Evolutionary conservation across 257 asterid species (phyloP).

Genomic region (Ilex asprella): DNA sequence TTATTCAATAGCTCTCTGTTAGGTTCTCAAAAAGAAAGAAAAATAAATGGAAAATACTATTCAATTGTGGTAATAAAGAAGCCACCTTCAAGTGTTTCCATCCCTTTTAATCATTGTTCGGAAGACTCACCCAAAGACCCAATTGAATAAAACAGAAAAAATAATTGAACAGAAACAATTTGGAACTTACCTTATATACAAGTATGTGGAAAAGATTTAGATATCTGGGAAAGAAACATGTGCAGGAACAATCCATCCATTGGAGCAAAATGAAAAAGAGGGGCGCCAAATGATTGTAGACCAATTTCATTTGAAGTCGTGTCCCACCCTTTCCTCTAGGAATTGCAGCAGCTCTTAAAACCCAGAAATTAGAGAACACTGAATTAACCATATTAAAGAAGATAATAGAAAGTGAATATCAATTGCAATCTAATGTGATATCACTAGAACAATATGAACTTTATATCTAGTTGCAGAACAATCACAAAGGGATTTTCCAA

Average conservation of each 20-base stretch:
- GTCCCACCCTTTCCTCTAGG: slow-evolving; percentile 41
- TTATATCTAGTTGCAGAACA: background rate
- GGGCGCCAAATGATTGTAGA: slow-evolving; percentile 47
- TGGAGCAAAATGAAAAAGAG: slow-evolving; percentile 37
- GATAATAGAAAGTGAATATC: no score
- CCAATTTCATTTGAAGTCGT: slow-evolving; percentile 48
- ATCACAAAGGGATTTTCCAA: background rate
- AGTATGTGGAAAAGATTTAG: slow-evolving; percentile 42
- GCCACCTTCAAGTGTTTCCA: no score
- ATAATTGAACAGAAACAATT: no score
- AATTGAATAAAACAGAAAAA: no score
- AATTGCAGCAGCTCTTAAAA: slow-evolving; percentile 42
- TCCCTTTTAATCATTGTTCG: no score
- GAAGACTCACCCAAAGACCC: no score
- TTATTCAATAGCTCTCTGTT: no score
- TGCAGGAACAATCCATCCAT: slow-evolving; percentile 53
- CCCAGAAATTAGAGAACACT: background rate
- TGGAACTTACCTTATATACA: slow-evolving; percentile 38
- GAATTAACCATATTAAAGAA: no score
- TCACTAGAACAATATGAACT: no score
- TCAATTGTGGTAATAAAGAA: no score
- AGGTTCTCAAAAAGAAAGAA: background rate
- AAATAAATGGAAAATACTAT: background rate
- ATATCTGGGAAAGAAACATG: slow-evolving; percentile 38
- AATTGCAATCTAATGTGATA: no score